Evolutionary conservation across 2,329 filamentous ascomycete genomes (phyloP), one percentile per base, ranked within the genome.

Genomic region (Xylaria sp.): DNA sequence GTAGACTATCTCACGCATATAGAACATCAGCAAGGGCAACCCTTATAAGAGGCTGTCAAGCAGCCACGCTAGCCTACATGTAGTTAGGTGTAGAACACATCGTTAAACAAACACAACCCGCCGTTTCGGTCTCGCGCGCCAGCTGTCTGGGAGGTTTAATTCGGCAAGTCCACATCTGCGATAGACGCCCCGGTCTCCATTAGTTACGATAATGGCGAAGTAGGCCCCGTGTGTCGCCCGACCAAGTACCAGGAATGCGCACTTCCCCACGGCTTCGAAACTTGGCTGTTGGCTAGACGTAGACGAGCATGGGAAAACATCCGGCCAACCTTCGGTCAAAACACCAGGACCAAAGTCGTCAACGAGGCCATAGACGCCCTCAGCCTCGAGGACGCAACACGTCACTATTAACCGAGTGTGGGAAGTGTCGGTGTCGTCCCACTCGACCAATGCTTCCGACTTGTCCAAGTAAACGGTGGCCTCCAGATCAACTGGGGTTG

Each of bases 351-450:
- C 59, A n/a, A 51, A 35, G 13, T 25, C 59, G 18, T 61, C 5
- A 10, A 18, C 18, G 23, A 9, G 44, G 32, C 47, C 59, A 40
- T 51, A 53, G 16, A 61, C 59, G 4, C 59, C 47, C 21, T 61
- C 59, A n/a, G 59, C 44, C 32, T 61, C 47, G 47, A 61, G 29
- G 47, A 61, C 59, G 27, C 59, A 61, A 53, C 59, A 61, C 29
- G 29, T 61, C 29, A 61, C 59, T 53, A 53, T 10, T 12, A 61
- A 51, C 53, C 59, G 59, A 29, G 59, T 25, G 29, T 51, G 47
- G 0, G 59, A 61, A 3, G 10, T 21, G 12, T 51, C 59, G 21
- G 44, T 44, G 6, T 18, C 16, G 29, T 61, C 59, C 59, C 59
- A 61, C 16, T 53, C 32, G n/a, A 61, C 47, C 5, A 25, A 51